phyloP scores from a whole-genome alignment of 768 basidiomycete genomes.

The Boletus rufocinnamomeus region DNA sequence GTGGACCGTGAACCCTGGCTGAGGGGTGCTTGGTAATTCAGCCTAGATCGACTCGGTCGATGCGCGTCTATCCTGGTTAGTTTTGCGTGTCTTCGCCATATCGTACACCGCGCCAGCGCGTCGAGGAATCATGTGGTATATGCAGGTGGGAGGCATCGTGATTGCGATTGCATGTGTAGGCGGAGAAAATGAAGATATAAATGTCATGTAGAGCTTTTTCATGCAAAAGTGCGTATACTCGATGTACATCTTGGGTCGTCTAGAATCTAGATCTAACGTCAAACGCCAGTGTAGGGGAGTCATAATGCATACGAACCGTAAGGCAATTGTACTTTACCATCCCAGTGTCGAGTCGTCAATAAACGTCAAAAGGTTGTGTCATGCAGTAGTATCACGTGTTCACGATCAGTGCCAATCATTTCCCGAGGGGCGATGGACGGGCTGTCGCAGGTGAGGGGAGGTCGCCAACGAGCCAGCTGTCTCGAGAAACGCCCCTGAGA shows the following conservation, averaged over 20 bases:
- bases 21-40: not conserved
- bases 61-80: not conserved
- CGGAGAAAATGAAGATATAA: not conserved
- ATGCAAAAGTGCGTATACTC: not conserved
- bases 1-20: not conserved
- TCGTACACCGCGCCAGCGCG: conserved; percentile 28
- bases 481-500: not conserved
- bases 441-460: not conserved
- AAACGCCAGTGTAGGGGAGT: not conserved
- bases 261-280: conserved; percentile 3
- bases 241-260: conserved; percentile 6
- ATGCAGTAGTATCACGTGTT: not conserved
- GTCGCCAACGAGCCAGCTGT: conserved; percentile 17
- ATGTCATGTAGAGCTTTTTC: not conserved
- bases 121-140: conserved; percentile 7
- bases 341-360: conserved; percentile 5
- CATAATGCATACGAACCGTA: conserved; percentile 15
- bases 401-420: not conserved
- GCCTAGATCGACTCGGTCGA: not conserved
- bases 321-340: not conserved
- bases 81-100: conserved; percentile 10
- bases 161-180: not conserved
- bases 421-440: not conserved
- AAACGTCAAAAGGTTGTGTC: not conserved
- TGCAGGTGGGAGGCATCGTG: not conserved